Evolutionary conservation across 164 flowering plant species (phyloP), one percentile per base, ranked within the genome.

Genomic region (Magnolia kwangsiensis): DNA sequence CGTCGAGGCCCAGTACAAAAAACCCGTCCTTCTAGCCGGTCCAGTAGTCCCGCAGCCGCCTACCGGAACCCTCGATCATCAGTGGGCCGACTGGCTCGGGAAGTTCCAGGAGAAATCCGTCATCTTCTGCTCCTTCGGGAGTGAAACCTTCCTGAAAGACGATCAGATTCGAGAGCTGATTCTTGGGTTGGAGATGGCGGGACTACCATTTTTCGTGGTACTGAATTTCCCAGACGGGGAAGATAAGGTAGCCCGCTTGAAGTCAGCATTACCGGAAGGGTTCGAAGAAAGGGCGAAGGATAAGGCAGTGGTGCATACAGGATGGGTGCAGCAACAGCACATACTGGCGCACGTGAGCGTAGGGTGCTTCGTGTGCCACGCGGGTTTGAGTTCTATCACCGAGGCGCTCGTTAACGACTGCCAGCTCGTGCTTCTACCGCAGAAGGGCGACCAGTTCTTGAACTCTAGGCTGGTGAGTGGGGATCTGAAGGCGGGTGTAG

Each of bases 111-210:
- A 81, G 0, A 65, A 74, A 0, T 80, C 83, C 0, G 87, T 85
- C 0, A 67, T 85, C 10, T 83, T 50, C 72, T 83, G 85, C 71
- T 79, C 85, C 9, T 82, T 87, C 14, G 87, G 89, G 9, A 82
- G 87, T 69, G 83, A 85, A 50, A 71, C 76, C 0, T 61, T 69
- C 10, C 71, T 85, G 5, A 67, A 4, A 1, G 68, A 82, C 14
- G 78, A 74, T 18, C 84, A 85, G 67, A 69, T 87, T 1, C 51
- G 72, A 18, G 86, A 86, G 67, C 74, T 84, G 11, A 55, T 73
- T 9, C 66, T 78, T 0, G 87, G 86, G 19, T 65, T 84, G 24
- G 89, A 83, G 64, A 72, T 77, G 45, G 76, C 81, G 0, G 82
- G 81, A 1, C 51, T 74, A 11, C 89, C 89, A 3, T 86, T 84